Base-by-base conservation (phyloP, 331 rosid species). In the Phaseolus coccineus region DNA sequence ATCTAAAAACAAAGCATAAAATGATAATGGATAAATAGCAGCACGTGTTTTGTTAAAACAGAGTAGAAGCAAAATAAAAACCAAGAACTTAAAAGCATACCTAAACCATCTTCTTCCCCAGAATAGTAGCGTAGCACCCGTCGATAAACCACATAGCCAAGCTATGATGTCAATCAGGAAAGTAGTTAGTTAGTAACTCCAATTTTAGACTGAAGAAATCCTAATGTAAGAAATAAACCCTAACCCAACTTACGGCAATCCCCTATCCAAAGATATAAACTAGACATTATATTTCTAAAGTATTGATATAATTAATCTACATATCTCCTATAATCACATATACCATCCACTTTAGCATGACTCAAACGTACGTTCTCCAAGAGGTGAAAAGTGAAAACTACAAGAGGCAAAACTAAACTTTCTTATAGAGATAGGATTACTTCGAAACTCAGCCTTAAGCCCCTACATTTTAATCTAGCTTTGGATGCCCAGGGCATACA, bases 51-150 rank as follows among this genome's bases (percentile, higher is more conserved):
- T 37, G 27, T 3, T 62, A 56, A 57, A 79, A 78, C 76, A 56
- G 74, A 35, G 47, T 28, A 19, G 40, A 73, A 39, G 55, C 28
- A 35, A 22, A 25, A 68, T 13, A 1, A 83, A 73, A 71, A 24
- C 58, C 24, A 80, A 22, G 50, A 62, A 46, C 70, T 59, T 6
- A 33, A 15, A 69, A 48, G 63, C 91, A 78, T 86, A 90, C 98
- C 98, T 82, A 94, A 82, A 74, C 96, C 98, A 79, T 94, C 97
- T 87, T 92, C 97, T 79, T 94, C 98, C 67, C 98, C 97, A 0
- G 98, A 94, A 87, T 94, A 94, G 76, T 94, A 94, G 10, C 92
- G 90, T 15, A 92, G 88, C 66, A 94, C 96, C 50, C 97, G 90
- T 78, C 98, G 86, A 84, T 94, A 94, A n/a, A 94, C 90, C 74